Evolutionary conservation across 805 yeast genomes (phyloP).

Genomic region (Myxozyma geophila): DNA sequence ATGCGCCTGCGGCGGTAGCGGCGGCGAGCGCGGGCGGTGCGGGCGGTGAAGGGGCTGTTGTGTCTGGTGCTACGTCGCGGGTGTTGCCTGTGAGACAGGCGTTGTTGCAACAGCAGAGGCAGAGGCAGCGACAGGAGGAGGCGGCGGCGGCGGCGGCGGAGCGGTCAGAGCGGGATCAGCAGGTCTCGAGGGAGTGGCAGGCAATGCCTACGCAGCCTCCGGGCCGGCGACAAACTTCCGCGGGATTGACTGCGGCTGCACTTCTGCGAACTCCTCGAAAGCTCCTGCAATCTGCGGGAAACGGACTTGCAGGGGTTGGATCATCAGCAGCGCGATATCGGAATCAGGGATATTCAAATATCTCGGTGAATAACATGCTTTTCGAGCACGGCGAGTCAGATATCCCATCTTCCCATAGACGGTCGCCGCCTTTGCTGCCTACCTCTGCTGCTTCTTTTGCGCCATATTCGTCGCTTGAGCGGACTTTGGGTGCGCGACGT

Average conservation of each 20-base stretch:
- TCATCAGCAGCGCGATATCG: constrained; percentile 5
- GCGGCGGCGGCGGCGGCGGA: not conserved
- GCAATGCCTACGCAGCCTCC: not conserved
- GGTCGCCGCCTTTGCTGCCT: constrained; percentile 43
- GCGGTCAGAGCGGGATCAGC: not conserved
- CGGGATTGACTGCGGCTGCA: constrained; percentile 16
- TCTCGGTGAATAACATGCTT: constrained; percentile 78
- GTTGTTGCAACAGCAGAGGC: not conserved
- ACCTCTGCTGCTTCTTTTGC: constrained; percentile 2
- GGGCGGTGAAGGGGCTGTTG: too few species aligned
- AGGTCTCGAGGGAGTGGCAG: not conserved
- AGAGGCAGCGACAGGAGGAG: too few species aligned
- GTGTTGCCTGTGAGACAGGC: constrained; percentile 45
- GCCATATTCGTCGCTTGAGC: constrained; percentile 14
- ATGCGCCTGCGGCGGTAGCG: constrained; percentile 40
- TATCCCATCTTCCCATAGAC: constrained; percentile 78
- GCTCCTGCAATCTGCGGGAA: constrained; percentile 10
- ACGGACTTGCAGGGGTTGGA: constrained; percentile 4
- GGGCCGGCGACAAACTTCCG: not conserved
- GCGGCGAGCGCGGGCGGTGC: constrained; percentile 38
- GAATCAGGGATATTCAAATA: constrained; percentile 62
- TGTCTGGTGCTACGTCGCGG: constrained; percentile 38
- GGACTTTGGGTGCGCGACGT: not conserved
- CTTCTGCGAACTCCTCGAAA: constrained; percentile 14
- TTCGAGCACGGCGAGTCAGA: constrained; percentile 69